phyloP scores from a whole-genome alignment of 2,329 filamentous ascomycete species.

The Fusarium austroafricanum region DNA sequence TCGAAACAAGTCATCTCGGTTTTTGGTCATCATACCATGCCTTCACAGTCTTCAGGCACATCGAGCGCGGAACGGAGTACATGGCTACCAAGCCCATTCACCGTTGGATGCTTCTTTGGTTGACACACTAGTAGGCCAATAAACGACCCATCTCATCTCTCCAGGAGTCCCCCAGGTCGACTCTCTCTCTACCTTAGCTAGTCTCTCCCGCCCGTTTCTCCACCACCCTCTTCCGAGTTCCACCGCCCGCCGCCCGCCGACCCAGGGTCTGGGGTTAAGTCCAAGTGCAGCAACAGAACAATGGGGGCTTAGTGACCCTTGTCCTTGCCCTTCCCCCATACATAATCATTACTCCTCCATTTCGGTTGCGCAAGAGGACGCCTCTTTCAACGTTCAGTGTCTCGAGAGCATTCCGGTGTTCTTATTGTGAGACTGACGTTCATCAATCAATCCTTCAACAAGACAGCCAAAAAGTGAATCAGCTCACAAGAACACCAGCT shows the following conservation, averaged over 20 bases:
- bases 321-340: conserved; percentile 41
- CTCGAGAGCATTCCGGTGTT: conserved; percentile 14
- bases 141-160: conserved; percentile 33
- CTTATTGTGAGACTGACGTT: conserved; percentile 19
- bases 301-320: conserved; percentile 32
- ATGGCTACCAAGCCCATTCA: conserved; percentile 18
- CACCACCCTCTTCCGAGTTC: conserved; percentile 44
- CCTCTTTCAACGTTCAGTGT: conserved; percentile 31
- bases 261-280: conserved; percentile 43
- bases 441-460: conserved; percentile 5
- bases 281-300: conserved; percentile 23
- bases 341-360: conserved; percentile 47
- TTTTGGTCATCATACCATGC: conserved; percentile 25
- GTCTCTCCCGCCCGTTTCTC: conserved; percentile 36
- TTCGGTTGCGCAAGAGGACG: conserved; percentile 23
- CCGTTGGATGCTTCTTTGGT: conserved; percentile 21
- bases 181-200: conserved; percentile 23
- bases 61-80: conserved; percentile 29
- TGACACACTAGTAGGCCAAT: conserved; percentile 32
- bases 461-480: background rate
- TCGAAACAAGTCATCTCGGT: conserved; percentile 24
- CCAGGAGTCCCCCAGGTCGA: conserved; percentile 43
- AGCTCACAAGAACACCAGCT: background rate
- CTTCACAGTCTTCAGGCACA: conserved; percentile 3
- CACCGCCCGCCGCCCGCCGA: conserved; percentile 32